Evolutionary conservation across 176 grass and related monocot genomes (phyloP), one percentile per base, ranked within the genome.

Genomic region (Poa annua): DNA sequence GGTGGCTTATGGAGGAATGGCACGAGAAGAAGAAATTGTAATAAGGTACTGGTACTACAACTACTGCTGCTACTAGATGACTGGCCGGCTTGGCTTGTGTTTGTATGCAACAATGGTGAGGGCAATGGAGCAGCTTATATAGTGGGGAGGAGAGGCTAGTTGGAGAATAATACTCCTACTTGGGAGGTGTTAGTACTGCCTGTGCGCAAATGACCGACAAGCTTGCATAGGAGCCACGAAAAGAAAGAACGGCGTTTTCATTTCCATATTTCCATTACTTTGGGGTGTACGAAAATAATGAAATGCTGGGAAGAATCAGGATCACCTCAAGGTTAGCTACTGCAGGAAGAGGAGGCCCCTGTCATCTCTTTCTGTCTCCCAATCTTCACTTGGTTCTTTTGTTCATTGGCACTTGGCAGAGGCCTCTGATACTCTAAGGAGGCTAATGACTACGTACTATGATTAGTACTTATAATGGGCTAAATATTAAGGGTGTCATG

Each of bases 121-220:
- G 63, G 65, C 54, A 66, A 81, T 64, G 85, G 66, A 81, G 79
- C 55, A 78, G 20, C 90, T 90, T 95, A 92, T 92, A 95, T 89
- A 87, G 78, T 71, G 22, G 50, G 35, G 35, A 42, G 63, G 56
- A 45, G 38, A 80, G 61, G 62, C 88, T 71, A 84, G 62, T 60
- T 95, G 85, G 54, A 71, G 80, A 92, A 92, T 92, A 85, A 86
- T 76, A 51, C n/a, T n/a, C n/a, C n/a, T n/a, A n/a, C 68, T 74
- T 75, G 44, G 36, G 26, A 82, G 44, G 68, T n/a, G n/a, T n/a
- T 36, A 36, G 35, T 36, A 41, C 5, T 72, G 48, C 38, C 76
- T 47, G 57, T 72, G 64, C 52, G 50, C 22, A 74, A 53, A 47
- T 55, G 16, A 51, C 48, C 25, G 60, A 65, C 65, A 65, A 41